Evolutionary conservation across 2,329 filamentous ascomycete species (phyloP).

Genomic region (Chrysoporthe puriensis): DNA sequence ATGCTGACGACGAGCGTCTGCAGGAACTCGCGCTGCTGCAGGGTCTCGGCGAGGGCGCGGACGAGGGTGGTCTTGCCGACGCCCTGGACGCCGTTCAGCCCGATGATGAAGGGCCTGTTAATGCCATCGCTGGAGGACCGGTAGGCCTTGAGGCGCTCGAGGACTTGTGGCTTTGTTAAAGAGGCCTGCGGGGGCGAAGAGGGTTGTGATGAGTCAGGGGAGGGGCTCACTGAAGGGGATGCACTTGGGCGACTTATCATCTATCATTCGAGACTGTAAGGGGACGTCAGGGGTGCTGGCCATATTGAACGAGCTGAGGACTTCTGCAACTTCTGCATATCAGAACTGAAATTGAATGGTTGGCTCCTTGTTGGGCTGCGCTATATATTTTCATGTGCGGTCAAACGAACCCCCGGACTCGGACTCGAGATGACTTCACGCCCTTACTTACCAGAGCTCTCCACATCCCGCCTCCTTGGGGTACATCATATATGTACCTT

Average conservation of each 20-base stretch:
- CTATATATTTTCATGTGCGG: constrained; percentile 1
- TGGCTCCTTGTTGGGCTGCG: neutral
- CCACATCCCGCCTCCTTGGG: constrained; percentile 5
- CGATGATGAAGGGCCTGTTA: constrained; percentile 75
- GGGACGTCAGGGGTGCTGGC: constrained; percentile 35
- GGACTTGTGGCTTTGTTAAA: constrained; percentile 40
- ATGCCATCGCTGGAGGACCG: constrained; percentile 12
- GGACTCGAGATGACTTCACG: constrained; percentile 13
- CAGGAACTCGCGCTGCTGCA: constrained; percentile 60
- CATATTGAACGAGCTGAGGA: constrained; percentile 32
- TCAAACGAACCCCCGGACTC: constrained; percentile 5
- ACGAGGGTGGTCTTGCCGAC: constrained; percentile 92
- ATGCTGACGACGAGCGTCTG: constrained; percentile 76
- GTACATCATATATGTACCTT: neutral
- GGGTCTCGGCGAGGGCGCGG: constrained; percentile 62
- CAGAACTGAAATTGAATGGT: neutral
- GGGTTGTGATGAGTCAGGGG: neutral
- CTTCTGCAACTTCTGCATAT: neutral
- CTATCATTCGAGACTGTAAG: constrained; percentile 54
- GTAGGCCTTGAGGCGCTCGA: constrained; percentile 56
- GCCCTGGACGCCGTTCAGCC: constrained; percentile 89
- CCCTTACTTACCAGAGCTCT: neutral
- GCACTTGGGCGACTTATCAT: constrained; percentile 79
- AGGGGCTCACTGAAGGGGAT: constrained; percentile 64
- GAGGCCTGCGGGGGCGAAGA: neutral